Evolutionary conservation across 495 filamentous ascomycete genomes (phyloP).

Genomic region (Penicillium daleae): DNA sequence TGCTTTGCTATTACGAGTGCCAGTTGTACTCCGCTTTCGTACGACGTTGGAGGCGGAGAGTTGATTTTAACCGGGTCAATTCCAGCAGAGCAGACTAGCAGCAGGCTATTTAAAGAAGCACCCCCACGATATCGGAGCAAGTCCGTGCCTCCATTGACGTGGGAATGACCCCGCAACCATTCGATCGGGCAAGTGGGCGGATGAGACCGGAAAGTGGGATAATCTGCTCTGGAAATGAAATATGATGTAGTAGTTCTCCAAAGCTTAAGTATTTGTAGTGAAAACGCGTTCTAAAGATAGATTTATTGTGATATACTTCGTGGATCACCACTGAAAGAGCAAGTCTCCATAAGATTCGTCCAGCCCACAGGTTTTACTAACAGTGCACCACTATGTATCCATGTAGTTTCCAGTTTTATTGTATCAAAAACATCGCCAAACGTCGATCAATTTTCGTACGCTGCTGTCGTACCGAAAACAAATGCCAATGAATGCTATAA

Average conservation of each 20-base stretch:
- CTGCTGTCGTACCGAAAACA: not conserved
- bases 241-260: not conserved
- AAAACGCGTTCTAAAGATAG: not conserved
- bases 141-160: conserved; percentile 4
- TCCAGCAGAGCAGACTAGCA: not conserved
- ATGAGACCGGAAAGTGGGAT: not conserved
- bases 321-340: too few relatives aligned
- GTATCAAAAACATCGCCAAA: not conserved
- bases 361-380: too few relatives aligned
- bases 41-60: not conserved
- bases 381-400: not conserved
- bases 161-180: conserved; percentile 4
- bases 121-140: conserved; percentile 9
- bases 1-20: not conserved
- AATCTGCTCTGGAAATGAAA: too few relatives aligned
- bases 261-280: too few relatives aligned
- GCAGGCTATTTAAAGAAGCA: not conserved
- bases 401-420: not conserved
- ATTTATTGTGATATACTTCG: not conserved
- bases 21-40: not conserved
- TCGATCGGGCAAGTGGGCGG: conserved; percentile 4
- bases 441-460: conserved; percentile 6
- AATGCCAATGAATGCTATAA: conserved; percentile 21
- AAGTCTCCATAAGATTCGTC: too few relatives aligned
- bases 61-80: not conserved